Evolutionary conservation across 2,329 filamentous ascomycete species (phyloP).

Genomic region (Ophiostoma sp.): DNA sequence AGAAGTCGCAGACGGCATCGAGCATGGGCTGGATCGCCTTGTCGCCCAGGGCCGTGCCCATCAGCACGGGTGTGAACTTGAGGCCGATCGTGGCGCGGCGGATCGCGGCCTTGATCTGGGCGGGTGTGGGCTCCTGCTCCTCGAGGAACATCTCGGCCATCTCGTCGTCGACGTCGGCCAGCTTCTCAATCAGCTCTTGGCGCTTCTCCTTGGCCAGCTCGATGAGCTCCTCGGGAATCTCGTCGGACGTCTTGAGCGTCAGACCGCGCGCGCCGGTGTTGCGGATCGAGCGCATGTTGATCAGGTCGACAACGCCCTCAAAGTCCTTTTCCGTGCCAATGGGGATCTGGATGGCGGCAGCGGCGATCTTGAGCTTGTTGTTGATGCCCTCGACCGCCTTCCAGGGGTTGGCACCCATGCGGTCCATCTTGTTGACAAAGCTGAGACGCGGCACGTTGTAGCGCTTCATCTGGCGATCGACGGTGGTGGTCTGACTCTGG

Average conservation of each 20-base stretch:
- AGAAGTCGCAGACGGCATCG: slow-evolving; percentile 91
- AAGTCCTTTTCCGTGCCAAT: slow-evolving; percentile 91
- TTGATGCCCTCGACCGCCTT: slow-evolving; percentile 98
- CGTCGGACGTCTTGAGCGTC: slow-evolving; percentile 66
- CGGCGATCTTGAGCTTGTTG: slow-evolving; percentile 85
- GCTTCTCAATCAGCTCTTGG: slow-evolving; percentile 80
- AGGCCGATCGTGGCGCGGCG: slow-evolving; percentile 80
- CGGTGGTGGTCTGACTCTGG: slow-evolving; percentile 95
- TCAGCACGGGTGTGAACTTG: slow-evolving; percentile 91
- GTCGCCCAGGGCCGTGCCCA: slow-evolving; percentile 92
- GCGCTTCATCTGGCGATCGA: slow-evolving; percentile 96
- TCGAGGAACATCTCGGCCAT: slow-evolving; percentile 94
- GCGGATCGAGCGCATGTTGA: slow-evolving; percentile 89
- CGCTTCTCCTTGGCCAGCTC: slow-evolving; percentile 76
- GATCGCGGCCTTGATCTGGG: slow-evolving; percentile 88
- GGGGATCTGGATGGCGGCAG: slow-evolving; percentile 88
- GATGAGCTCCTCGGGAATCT: slow-evolving; percentile 74
- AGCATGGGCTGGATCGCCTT: slow-evolving; percentile 94
- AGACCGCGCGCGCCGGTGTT: slow-evolving; percentile 81
- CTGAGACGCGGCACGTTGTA: slow-evolving; percentile 95
- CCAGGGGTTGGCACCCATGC: slow-evolving; percentile 97
- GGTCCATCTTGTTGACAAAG: slow-evolving; percentile 99
- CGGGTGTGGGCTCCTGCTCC: slow-evolving; percentile 68
- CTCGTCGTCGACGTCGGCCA: slow-evolving; percentile 96
- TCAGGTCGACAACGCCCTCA: slow-evolving; percentile 84